Conservation (phyloP, 2,329 filamentous ascomycete genomes). For the Diplodia scrobiculata region DNA sequence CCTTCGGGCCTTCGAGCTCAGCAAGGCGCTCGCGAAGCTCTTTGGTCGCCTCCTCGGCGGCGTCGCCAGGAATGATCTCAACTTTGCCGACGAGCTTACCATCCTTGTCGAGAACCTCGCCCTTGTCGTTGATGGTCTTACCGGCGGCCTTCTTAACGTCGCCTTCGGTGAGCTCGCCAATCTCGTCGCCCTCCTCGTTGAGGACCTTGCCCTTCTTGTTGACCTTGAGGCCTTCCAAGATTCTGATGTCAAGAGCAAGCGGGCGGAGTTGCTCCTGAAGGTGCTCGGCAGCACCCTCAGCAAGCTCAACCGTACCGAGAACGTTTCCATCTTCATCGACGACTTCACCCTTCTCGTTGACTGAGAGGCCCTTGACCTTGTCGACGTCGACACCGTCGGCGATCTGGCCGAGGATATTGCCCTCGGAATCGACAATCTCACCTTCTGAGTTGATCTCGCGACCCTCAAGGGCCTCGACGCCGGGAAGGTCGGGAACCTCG, state of each 20-base stretch:
- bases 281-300: slow-evolving; percentile 53
- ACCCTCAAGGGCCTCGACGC: slow-evolving; percentile 56
- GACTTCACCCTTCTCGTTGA: slow-evolving; percentile 56
- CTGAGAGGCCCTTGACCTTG: slow-evolving; percentile 52
- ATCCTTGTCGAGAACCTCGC: slow-evolving; percentile 55
- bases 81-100: slow-evolving; percentile 55
- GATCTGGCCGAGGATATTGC: slow-evolving; percentile 54
- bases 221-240: slow-evolving; percentile 57
- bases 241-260: slow-evolving; percentile 50
- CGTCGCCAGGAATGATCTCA: slow-evolving; percentile 53
- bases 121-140: slow-evolving; percentile 55
- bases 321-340: slow-evolving; percentile 56
- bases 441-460: slow-evolving; percentile 55
- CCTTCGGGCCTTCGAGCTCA: slow-evolving; percentile 43
- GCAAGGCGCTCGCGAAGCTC: slow-evolving; percentile 51
- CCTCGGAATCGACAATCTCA: slow-evolving; percentile 53
- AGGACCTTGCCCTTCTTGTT: slow-evolving; percentile 61
- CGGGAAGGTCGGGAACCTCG: slow-evolving; percentile 50
- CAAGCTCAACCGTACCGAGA: slow-evolving; percentile 54
- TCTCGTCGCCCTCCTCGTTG: slow-evolving; percentile 55
- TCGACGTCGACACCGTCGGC: slow-evolving; percentile 50
- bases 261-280: slow-evolving; percentile 46
- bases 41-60: slow-evolving; percentile 55
- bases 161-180: slow-evolving; percentile 54
- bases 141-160: slow-evolving; percentile 50